Base-by-base conservation (phyloP, 2,329 filamentous ascomycete genomes). In the Fusarium nurragi region DNA sequence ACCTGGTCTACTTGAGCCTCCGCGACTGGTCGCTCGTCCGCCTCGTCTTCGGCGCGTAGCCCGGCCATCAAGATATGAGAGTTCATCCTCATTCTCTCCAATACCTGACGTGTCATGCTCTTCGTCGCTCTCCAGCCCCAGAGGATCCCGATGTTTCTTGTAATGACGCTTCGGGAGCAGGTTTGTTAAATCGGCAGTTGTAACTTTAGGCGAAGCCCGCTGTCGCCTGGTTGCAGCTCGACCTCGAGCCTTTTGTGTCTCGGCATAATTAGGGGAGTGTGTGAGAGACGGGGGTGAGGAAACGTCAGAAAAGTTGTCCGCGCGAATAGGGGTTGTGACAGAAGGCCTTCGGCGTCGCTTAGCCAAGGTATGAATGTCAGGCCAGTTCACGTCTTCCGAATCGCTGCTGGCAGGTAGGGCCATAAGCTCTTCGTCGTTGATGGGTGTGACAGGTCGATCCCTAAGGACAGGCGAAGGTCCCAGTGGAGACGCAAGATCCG, bases 271-370 rank as follows among this genome's bases (percentile, higher is more conserved):
- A 28, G 88, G 88, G 1, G 88, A 90, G 70, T 90, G 87, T 5
- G 87, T 90, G 5, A 90, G 78, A 0, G 88, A 89, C 1, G 88
- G 88, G 0, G 87, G 88, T 4, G 87, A 89, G 3, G 88, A 89
- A 12, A 86, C 77, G 41, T 86, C 82, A 1, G 84, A 87, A n/a
- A 78, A 65, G 60, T 80, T 75, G 40, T 79, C 79, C 22, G 78
- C 73, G 9, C 73, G 73, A 18, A 75, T 57, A 8, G 80, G 78
- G 1, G 79, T 80, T 14, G 73, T 74, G 14, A 74, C 62, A 3
- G 78, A 78, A 6, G 70, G 74, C 6, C 76, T 75, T 12, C 79
- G 77, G 22, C 80, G 80, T 47, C 80, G 79, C 66, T 82, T 82
- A 3, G 82, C 80, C 12, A 87, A 76, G 0, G 77, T 77, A 48